phyloP scores from a whole-genome alignment of 2,329 filamentous ascomycete species.

The Ceratocystis diversiconidia region DNA sequence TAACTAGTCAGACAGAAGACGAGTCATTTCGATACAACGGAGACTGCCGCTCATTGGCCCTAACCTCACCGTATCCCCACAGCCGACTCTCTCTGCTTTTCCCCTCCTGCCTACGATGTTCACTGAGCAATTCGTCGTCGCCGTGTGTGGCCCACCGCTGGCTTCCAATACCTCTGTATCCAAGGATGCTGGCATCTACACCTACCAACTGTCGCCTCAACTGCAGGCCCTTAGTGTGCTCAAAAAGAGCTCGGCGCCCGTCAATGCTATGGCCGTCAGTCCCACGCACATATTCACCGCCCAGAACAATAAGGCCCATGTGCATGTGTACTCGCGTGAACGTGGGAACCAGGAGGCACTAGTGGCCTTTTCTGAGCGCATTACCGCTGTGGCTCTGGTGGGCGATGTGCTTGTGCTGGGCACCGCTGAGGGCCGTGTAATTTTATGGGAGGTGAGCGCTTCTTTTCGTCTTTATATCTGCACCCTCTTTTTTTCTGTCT shows the following conservation, averaged over 20 bases:
- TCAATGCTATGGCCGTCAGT: conserved; percentile 67
- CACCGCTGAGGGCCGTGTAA: conserved; percentile 69
- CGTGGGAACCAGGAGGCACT: conserved; percentile 79
- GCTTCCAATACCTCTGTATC: conserved; percentile 48
- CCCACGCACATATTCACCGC: conserved; percentile 78
- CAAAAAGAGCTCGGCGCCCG: conserved; percentile 80
- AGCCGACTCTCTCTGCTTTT: no score
- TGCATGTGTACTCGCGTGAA: conserved; percentile 79
- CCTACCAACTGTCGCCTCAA: conserved; percentile 67
- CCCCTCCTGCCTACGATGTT: conserved; percentile 32
- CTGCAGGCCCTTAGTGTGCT: conserved; percentile 61
- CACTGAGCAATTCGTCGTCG: conserved; percentile 45
- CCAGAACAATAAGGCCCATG: conserved; percentile 77
- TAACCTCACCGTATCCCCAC: not conserved
- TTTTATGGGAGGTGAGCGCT: conserved; percentile 73
- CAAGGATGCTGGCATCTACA: conserved; percentile 76
- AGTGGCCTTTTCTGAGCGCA: conserved; percentile 75
- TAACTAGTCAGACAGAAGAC: no score
- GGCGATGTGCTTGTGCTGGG: conserved; percentile 64
- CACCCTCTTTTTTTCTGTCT: not conserved
- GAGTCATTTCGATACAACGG: not conserved
- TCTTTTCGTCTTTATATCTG: conserved; percentile 14
- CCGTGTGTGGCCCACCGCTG: conserved; percentile 42
- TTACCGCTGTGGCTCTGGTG: conserved; percentile 61
- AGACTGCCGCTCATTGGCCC: conserved; percentile 2